Evolutionary conservation across 2,329 filamentous ascomycete genomes (phyloP).

Genomic region (Raffaelea albimanens): DNA sequence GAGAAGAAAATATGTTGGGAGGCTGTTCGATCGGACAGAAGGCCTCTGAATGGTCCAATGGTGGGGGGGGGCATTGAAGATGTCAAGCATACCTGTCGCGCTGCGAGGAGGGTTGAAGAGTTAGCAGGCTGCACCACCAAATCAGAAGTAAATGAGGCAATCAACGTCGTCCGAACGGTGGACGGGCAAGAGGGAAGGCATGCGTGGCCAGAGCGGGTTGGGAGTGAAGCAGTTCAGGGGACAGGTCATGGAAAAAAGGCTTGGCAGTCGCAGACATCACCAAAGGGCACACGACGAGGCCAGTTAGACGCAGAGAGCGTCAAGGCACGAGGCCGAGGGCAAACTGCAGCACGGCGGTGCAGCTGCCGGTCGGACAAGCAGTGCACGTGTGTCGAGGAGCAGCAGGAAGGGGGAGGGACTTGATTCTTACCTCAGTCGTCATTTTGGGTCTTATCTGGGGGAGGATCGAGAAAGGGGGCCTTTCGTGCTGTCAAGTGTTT

Average conservation of each 20-base stretch:
- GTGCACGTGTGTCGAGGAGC: too few relatives aligned
- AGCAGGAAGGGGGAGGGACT: not conserved
- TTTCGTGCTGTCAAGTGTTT: not conserved
- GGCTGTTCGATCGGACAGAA: not conserved
- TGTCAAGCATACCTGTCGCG: constrained; percentile 1
- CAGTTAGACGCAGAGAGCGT: not conserved
- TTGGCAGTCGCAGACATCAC: not conserved
- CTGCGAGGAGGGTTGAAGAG: not conserved
- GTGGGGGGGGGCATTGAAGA: not conserved
- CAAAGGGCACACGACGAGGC: not conserved
- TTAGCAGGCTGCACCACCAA: not conserved
- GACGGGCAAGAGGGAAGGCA: too few relatives aligned
- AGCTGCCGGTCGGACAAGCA: not conserved
- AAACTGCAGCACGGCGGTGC: not conserved
- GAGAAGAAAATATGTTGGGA: too few relatives aligned
- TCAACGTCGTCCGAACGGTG: too few relatives aligned
- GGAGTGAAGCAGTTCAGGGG: too few relatives aligned
- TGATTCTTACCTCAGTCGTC: constrained; percentile 11
- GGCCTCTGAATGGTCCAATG: not conserved
- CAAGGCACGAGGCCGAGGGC: too few relatives aligned
- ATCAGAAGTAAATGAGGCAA: not conserved
- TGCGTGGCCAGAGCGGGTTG: too few relatives aligned
- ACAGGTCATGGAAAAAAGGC: too few relatives aligned
- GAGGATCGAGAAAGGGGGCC: not conserved
- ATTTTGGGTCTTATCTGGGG: constrained; percentile 9